Evolutionary conservation across 345 rosid genomes (phyloP), one percentile per base, ranked within the genome.

Genomic region (Eucalyptus tenuipes): DNA sequence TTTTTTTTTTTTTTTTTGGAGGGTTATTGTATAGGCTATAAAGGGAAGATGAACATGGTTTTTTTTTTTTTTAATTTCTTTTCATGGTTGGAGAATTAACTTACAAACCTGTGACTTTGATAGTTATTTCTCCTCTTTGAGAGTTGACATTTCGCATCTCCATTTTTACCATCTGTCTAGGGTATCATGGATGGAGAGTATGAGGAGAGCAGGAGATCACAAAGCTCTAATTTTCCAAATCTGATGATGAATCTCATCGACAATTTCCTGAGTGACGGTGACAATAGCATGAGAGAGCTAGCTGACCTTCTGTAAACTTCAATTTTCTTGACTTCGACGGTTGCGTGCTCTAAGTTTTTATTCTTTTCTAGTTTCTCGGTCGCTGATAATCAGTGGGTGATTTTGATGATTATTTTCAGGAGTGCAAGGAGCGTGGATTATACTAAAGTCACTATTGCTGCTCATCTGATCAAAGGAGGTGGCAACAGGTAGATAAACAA

Each of bases 141-240:
- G 81, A 33, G 25, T 71, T 71, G 81, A 71, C 45, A 71, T 42
- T 71, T 71, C 4, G 14, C 44, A 22, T 71, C 33, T 47, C 22
- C 52, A 84, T n/a, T 37, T 85, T 47, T 10, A 25, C 7, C 7
- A 88, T 53, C 5, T 40, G 47, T 57, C 47, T 29, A 92, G 94
- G 94, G 92, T 17, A 85, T 91, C 22, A 40, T 90, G 44, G 92
- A 90, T 86, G 37, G 49, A n/a, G 44, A 89, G 29, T 90, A 91
- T 47, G 91, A 92, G 18, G 49, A 86, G 20, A 10, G 89, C 8
- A 89, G 87, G 66, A 85, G 20, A 11, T 12, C 89, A 22, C 88
- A 88, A 61, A 20, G 17, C 18, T 75, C 44, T 13, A 84, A 49
- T 40, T 25, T 31, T 66, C 90, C 90, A 27, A 79, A n/a, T 6